Percentiles rank a stretch among this genome's conserved stretches.
phyloP scores from a whole-genome alignment of 768 basidiomycete species.

The Dacryopinax primogenitus region DNA sequence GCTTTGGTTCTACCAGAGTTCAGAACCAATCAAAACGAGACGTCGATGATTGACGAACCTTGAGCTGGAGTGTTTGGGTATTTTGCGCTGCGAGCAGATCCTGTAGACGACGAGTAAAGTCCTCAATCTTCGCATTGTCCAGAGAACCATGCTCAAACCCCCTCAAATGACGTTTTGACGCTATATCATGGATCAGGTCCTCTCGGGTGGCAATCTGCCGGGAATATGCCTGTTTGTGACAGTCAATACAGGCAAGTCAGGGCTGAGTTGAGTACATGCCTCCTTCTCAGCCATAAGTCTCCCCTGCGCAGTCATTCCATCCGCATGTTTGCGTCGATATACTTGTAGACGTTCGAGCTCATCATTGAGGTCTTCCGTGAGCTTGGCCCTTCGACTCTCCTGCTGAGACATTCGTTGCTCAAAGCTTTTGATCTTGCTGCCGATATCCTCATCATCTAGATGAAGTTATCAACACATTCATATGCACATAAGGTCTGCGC shows the following conservation, averaged over 20 bases:
- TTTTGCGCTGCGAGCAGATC: constrained; percentile 52
- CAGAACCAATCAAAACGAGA: neutral
- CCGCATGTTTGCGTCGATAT: constrained; percentile 22
- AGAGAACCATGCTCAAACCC: constrained; percentile 61
- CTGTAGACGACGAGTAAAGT: constrained; percentile 55
- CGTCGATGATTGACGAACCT: constrained; percentile 10
- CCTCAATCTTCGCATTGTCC: constrained; percentile 54
- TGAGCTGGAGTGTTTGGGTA: constrained; percentile 54
- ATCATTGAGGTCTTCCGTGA: constrained; percentile 15
- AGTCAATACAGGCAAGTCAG: neutral
- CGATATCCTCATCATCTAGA: constrained; percentile 47
- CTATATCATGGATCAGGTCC: constrained; percentile 54
- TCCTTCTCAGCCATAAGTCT: constrained; percentile 60
- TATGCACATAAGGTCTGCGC: constrained; percentile 14
- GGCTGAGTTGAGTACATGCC: constrained; percentile 29
- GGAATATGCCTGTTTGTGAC: constrained; percentile 50
- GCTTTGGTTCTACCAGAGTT: constrained; percentile 38
- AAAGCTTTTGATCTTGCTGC: constrained; percentile 27
- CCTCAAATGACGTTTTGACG: constrained; percentile 53
- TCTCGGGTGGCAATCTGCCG: constrained; percentile 59
- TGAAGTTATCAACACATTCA: constrained; percentile 32
- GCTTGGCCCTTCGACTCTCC: constrained; percentile 15
- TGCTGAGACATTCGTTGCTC: constrained; percentile 28
- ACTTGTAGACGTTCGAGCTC: constrained; percentile 18
- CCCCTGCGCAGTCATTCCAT: constrained; percentile 33